Conservation (phyloP, 164 flowering plant species). For the Protea cynaroides region DNA sequence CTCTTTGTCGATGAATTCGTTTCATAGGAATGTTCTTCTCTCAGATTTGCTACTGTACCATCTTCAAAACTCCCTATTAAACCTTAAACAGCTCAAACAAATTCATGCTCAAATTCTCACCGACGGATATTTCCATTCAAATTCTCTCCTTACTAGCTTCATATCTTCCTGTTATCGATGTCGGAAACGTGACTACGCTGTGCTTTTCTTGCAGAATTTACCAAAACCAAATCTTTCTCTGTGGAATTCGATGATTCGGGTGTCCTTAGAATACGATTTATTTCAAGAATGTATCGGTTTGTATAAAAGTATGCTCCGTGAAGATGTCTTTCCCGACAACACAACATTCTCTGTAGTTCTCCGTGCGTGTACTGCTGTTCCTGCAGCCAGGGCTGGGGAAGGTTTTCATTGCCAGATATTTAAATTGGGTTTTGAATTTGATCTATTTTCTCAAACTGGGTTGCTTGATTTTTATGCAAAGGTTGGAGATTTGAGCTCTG, state of each 20-base stretch:
- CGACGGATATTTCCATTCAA: constrained; percentile 13
- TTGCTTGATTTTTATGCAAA: constrained; percentile 40
- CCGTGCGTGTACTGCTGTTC: constrained; percentile 17
- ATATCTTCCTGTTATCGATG: constrained; percentile 23
- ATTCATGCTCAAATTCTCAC: constrained; percentile 33
- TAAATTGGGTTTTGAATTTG: constrained; percentile 29
- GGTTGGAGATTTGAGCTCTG: constrained; percentile 29
- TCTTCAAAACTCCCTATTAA: constrained; percentile 11
- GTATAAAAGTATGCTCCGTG: constrained; percentile 21
- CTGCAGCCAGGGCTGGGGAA: constrained; percentile 18
- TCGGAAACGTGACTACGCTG: constrained; percentile 17
- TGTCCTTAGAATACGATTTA: constrained; percentile 13
- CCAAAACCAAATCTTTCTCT: constrained; percentile 8
- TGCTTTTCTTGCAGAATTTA: constrained; percentile 17
- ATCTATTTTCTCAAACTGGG: constrained; percentile 35
- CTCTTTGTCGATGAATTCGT: constrained; percentile 9
- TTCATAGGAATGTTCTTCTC: constrained; percentile 3
- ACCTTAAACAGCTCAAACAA: constrained; percentile 25
- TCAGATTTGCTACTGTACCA: constrained; percentile 7
- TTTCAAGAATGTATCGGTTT: constrained; percentile 12
- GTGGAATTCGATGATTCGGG: constrained; percentile 27
- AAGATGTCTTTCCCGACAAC: constrained; percentile 17
- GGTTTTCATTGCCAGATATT: constrained; percentile 26
- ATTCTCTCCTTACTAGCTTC: constrained; percentile 16
- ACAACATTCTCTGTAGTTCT: constrained; percentile 21